A percentile compares a stretch with the other conserved stretches of the same genome.
Conservation (phyloP, 164 flowering plant species). For the Pachysandra terminalis region DNA sequence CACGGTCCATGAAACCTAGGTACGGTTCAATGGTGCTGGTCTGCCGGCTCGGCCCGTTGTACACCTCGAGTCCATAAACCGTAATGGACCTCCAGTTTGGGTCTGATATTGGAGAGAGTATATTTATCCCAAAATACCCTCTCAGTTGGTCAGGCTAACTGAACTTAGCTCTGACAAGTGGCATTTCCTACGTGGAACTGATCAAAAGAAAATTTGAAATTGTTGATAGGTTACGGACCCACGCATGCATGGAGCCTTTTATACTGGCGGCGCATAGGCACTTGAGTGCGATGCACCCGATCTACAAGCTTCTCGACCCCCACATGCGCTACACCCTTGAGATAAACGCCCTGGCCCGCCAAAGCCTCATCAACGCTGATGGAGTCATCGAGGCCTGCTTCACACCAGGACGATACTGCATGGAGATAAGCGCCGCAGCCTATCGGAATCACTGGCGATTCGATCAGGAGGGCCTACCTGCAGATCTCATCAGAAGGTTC, state of each 20-base stretch:
- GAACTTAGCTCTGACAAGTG: no score
- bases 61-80: no score
- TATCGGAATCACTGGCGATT: slow-evolving; percentile 72
- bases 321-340: slow-evolving; percentile 94
- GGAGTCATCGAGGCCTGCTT: slow-evolving; percentile 93
- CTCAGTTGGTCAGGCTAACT: no score
- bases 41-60: no score
- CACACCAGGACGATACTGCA: slow-evolving; percentile 75
- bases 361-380: slow-evolving; percentile 62
- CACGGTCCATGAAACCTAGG: no score
- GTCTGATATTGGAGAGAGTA: no score
- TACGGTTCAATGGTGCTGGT: no score
- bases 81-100: no score
- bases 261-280: slow-evolving; percentile 89
- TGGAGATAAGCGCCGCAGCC: slow-evolving; percentile 88
- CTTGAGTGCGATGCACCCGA: slow-evolving; percentile 91
- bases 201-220: no score
- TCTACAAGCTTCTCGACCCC: slow-evolving; percentile 89
- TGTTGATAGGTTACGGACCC: slow-evolving; percentile 68
- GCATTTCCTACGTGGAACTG: no score
- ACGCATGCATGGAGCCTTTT: slow-evolving; percentile 83
- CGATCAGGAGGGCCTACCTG: slow-evolving; percentile 79
- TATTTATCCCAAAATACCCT: no score
- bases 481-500: slow-evolving; percentile 84
- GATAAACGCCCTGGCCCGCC: slow-evolving; percentile 86